These are phyloP conservation scores for Aspergillus awamori DNA, from an alignment of 2,329 filamentous ascomycete species.

Conservation along the genomic window DNA sequence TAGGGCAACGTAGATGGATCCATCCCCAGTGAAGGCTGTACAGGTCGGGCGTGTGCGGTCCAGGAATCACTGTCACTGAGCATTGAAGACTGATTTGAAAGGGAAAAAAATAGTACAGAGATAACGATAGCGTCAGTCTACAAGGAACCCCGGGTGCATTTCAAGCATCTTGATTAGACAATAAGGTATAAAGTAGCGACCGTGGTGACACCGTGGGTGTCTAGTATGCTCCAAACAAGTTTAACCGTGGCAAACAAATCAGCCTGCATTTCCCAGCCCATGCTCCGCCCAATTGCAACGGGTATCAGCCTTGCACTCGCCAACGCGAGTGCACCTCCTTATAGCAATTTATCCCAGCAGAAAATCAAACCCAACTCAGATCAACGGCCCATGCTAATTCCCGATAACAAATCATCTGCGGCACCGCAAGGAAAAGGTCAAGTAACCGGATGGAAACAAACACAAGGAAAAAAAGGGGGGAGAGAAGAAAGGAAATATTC, in stretches of 20 bases:
- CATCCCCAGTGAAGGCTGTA: too few relatives aligned
- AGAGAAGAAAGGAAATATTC: slow-evolving; percentile 8
- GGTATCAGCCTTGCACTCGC: slow-evolving; percentile 17
- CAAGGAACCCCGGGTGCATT: background rate
- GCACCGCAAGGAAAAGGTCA: background rate
- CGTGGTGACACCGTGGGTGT: slow-evolving; percentile 24
- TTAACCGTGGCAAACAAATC: slow-evolving; percentile 8
- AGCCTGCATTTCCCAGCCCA: slow-evolving; percentile 18
- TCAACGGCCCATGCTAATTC: slow-evolving; percentile 1
- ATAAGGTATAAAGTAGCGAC: slow-evolving; percentile 28
- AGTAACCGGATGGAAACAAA: slow-evolving; percentile 3
- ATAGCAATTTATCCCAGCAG: slow-evolving; percentile 12
- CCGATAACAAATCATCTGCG: background rate
- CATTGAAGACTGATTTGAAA: too few relatives aligned
- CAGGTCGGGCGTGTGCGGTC: too few relatives aligned
- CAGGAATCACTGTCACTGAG: too few relatives aligned
- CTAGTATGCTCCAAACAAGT: slow-evolving; percentile 16
- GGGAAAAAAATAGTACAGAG: too few relatives aligned
- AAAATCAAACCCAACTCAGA: slow-evolving; percentile 5
- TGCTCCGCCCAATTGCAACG: slow-evolving; percentile 22
- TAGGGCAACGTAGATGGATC: too few relatives aligned
- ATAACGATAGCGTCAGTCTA: background rate
- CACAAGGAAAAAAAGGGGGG: slow-evolving; percentile 5
- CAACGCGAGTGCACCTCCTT: slow-evolving; percentile 6
- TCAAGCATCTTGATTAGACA: slow-evolving; percentile 25